These are phyloP conservation scores for Saccharum spontaneum DNA, from an alignment of 176 grass and related monocot species.

Conservation along the genomic window DNA sequence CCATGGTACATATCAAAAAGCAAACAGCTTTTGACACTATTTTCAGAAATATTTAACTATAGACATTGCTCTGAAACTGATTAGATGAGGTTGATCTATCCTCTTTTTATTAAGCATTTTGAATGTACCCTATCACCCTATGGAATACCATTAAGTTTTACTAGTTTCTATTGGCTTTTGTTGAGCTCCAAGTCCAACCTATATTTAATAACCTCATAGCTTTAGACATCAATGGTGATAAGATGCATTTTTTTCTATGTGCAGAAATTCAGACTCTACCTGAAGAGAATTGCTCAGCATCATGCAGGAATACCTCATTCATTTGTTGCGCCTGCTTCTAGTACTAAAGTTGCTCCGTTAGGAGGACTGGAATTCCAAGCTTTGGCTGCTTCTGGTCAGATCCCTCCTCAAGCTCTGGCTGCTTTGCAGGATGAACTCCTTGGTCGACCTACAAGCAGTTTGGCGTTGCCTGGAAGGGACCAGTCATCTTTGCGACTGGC, in stretches of 20 bases:
- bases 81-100: background rate
- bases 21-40: background rate
- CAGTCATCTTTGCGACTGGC: conserved; percentile 61
- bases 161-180: background rate
- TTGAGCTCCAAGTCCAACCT: background rate
- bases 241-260: conserved; percentile 27
- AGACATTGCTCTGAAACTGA: conserved; percentile 21
- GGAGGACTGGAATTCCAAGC: conserved; percentile 87
- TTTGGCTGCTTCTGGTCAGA: conserved; percentile 79
- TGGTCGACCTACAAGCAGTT: conserved; percentile 55
- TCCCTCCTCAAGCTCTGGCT: conserved; percentile 83
- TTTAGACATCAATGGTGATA: background rate
- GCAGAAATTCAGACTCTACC: conserved; percentile 98
- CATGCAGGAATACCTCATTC: conserved; percentile 72
- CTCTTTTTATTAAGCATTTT: background rate
- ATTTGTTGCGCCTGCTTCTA: conserved; percentile 71
- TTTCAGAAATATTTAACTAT: background rate
- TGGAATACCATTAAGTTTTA: conserved; percentile 5
- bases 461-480: conserved; percentile 56
- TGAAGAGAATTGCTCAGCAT: conserved; percentile 93
- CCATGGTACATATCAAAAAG: background rate
- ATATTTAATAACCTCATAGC: background rate
- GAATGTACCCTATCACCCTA: background rate
- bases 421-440: conserved; percentile 92
- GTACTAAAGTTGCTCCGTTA: conserved; percentile 61